Conservation (phyloP, 306 rosid genomes). For the Quillaja saponaria region DNA sequence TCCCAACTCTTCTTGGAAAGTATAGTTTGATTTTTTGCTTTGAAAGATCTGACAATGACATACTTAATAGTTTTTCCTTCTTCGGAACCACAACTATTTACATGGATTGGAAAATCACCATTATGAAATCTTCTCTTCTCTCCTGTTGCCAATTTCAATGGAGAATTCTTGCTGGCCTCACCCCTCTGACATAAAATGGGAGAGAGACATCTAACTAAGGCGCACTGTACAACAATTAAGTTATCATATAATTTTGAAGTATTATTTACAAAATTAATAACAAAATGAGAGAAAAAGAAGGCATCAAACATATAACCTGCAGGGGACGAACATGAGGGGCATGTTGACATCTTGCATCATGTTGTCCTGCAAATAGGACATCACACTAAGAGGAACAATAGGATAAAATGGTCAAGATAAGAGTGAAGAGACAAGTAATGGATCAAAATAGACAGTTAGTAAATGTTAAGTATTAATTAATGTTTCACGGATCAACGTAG, state of each 20-base stretch:
- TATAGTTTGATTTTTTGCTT: constrained; percentile 43
- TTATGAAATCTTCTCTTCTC: constrained; percentile 45
- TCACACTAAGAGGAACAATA: constrained; percentile 25
- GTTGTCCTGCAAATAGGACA: constrained; percentile 56
- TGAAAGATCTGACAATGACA: constrained; percentile 43
- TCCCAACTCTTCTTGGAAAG: constrained; percentile 45
- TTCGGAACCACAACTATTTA: constrained; percentile 31
- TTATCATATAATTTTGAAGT: constrained; percentile 8
- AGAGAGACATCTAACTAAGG: constrained; percentile 27
- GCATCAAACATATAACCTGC: constrained; percentile 53
- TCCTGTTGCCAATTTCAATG: constrained; percentile 38
- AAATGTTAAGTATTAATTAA: too few species aligned
- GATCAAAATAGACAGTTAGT: neutral
- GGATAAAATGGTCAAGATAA: neutral
- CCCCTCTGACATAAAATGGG: constrained; percentile 55
- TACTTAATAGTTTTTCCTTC: constrained; percentile 37
- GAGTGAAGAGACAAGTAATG: constrained; percentile 3
- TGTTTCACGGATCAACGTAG: neutral
- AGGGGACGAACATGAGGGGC: constrained; percentile 62
- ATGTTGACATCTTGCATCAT: constrained; percentile 53
- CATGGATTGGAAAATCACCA: constrained; percentile 44
- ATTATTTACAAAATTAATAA: constrained; percentile 5
- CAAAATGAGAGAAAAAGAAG: constrained; percentile 9
- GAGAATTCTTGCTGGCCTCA: constrained; percentile 43
- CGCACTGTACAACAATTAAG: neutral